Conservation (phyloP, 306 rosid species). For the Arachis stenosperma region DNA sequence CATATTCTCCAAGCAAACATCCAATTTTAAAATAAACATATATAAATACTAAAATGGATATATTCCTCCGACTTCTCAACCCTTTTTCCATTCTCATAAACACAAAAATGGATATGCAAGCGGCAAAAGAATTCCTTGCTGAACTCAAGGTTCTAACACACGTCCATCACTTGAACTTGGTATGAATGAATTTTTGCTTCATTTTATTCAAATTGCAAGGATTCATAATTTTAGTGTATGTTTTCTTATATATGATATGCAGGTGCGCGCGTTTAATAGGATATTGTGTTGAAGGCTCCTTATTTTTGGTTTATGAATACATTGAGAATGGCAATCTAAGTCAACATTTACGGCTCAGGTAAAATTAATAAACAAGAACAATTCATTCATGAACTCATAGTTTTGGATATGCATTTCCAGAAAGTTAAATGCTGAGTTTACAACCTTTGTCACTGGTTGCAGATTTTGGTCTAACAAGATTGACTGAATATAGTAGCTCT, state of each 20-base stretch:
- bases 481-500: constrained; percentile 60
- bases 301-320: constrained; percentile 74
- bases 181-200: constrained; percentile 37
- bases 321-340: constrained; percentile 75
- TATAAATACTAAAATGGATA: too few relatives aligned
- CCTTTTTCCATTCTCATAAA: not conserved
- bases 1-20: constrained; percentile 29
- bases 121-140: constrained; percentile 72
- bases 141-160: constrained; percentile 77
- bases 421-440: constrained; percentile 26
- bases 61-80: not conserved
- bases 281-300: constrained; percentile 71
- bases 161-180: constrained; percentile 86
- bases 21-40: constrained; percentile 24
- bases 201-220: not conserved
- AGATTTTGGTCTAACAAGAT: constrained; percentile 72
- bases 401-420: not conserved
- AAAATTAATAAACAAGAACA: not conserved
- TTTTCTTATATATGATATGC: constrained; percentile 7
- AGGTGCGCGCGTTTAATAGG: constrained; percentile 70
- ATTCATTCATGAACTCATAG: not conserved
- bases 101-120: constrained; percentile 77
- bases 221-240: not conserved
- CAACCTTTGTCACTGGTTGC: constrained; percentile 57
- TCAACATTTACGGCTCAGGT: constrained; percentile 70